These are phyloP conservation scores for Cercospora nicotianae DNA, from an alignment of 2,329 filamentous ascomycete genomes.

Conservation along the genomic window DNA sequence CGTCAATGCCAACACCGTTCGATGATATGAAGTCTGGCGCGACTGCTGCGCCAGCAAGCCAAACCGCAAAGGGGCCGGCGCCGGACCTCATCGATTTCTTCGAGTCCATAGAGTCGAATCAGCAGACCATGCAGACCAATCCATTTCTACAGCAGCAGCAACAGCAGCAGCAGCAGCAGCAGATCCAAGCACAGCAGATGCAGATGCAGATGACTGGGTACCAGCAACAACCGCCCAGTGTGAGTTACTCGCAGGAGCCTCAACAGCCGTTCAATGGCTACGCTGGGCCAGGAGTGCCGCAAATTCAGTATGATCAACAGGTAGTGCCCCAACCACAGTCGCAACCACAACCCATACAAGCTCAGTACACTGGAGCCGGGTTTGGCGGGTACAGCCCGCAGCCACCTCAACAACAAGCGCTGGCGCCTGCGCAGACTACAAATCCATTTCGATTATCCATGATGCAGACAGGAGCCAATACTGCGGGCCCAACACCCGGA, in stretches of 20 bases:
- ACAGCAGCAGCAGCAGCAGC: conserved; percentile 29
- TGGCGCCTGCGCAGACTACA: conserved; percentile 64
- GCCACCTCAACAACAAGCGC: conserved; percentile 55
- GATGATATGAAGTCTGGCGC: conserved; percentile 29
- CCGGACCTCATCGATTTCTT: conserved; percentile 92
- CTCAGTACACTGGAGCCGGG: conserved; percentile 69
- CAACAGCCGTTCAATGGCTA: conserved; percentile 33
- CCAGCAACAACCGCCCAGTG: conserved; percentile 35
- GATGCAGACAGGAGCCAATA: conserved; percentile 52
- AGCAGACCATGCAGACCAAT: conserved; percentile 58
- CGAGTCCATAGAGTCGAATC: conserved; percentile 86
- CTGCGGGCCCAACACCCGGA: conserved; percentile 15
- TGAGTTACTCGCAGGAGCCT: conserved; percentile 15
- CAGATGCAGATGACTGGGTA: conserved; percentile 48
- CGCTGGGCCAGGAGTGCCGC: conserved; percentile 16
- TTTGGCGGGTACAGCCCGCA: conserved; percentile 79
- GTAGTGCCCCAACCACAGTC: conserved; percentile 21
- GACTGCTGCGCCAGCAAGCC: conserved; percentile 25
- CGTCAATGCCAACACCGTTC: conserved; percentile 32
- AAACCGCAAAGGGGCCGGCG: conserved; percentile 60
- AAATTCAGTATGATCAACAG: conserved; percentile 44
- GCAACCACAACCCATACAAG: conserved; percentile 54
- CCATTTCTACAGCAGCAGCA: conserved; percentile 30
- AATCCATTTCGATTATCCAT: conserved; percentile 96
- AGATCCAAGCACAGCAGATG: conserved; percentile 26